phyloP scores from a whole-genome alignment of 768 basidiomycete species.

The Tricholoma sp. region DNA sequence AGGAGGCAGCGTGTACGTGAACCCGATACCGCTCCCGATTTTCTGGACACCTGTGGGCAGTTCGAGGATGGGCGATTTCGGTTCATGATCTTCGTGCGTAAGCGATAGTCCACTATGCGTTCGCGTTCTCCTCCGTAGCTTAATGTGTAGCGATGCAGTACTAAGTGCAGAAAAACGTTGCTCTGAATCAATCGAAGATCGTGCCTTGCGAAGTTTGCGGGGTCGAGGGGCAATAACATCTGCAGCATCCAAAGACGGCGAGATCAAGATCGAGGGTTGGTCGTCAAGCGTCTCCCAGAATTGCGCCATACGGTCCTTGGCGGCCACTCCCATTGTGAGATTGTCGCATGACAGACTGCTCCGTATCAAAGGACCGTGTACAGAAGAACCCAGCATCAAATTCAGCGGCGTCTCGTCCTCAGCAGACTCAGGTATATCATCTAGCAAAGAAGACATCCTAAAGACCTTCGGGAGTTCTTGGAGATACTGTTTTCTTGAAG shows the following conservation, averaged over 20 bases:
- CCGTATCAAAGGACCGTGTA: conserved; percentile 8
- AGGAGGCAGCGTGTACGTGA: conserved; percentile 32
- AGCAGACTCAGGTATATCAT: conserved; percentile 5
- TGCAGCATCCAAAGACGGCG: conserved; percentile 15
- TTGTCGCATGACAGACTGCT: conserved; percentile 12
- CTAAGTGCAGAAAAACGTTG: conserved; percentile 26
- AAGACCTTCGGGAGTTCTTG: conserved; percentile 7
- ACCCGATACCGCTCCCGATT: conserved; percentile 50
- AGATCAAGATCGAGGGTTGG: conserved; percentile 15
- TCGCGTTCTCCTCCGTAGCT: conserved; percentile 31
- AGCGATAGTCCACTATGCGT: conserved; percentile 27
- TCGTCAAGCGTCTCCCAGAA: conserved; percentile 49
- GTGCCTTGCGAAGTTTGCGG: conserved; percentile 34
- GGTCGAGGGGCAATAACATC: conserved; percentile 19
- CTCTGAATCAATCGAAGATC: conserved; percentile 26
- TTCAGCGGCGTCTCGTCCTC: neutral
- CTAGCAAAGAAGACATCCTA: conserved; percentile 11
- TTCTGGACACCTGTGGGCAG: conserved; percentile 43
- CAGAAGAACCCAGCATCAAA: neutral
- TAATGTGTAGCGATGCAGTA: conserved; percentile 31
- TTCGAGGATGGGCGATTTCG: conserved; percentile 14
- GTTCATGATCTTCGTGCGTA: conserved; percentile 19
- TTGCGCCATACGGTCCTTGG: conserved; percentile 22
- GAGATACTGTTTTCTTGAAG: neutral
- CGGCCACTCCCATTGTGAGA: conserved; percentile 12